Evolutionary conservation across 768 basidiomycete genomes (phyloP), one percentile per base, ranked within the genome.

Genomic region (Hygrocybe coccinea): DNA sequence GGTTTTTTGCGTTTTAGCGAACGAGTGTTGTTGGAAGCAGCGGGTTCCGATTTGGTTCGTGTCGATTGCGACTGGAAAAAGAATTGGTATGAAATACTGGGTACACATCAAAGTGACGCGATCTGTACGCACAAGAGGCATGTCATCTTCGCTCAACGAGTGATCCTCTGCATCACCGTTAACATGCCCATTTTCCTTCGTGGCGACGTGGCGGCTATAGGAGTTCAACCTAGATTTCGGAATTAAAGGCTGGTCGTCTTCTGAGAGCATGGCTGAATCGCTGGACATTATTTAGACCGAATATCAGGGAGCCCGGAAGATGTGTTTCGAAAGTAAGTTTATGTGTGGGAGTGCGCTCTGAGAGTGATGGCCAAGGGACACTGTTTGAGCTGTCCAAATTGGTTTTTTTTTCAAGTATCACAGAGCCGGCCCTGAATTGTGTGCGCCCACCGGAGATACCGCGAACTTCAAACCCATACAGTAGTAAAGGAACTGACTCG

Each of bases 131-230:
- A 91, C 89, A 67, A 89, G 74, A 44, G 87, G 87, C 69, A 83
- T 69, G 62, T 89, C 85, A 50, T 83, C 86, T 56, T 87, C 86
- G 59, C 85, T 87, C 79, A 85, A 79, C 22, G 77, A 64, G 72
- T 67, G 70, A 54, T 74, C 70, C 55, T 73, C 70, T 21, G 68
- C 69, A 22, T 73, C 73, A 55, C 55, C 56, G 63, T 70, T 67
- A 57, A 71, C 71, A 63, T 75, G 75, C 47, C 75, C 73, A 60
- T 82, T 81, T 56, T 74, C 72, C 59, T 78, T 78, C 58, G 67
- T 68, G 67, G 67, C 70, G 61, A 71, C 66, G 62, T 56, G 59
- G 56, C 60, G 66, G 60, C 59, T 54, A 54, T n/a, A 34, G 62
- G 66, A 50, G 24, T 75, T 74, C 52, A 71, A 64, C 57, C 67